Base-by-base conservation (phyloP, 805 yeast genomes). In the Candida manassasensis region DNA sequence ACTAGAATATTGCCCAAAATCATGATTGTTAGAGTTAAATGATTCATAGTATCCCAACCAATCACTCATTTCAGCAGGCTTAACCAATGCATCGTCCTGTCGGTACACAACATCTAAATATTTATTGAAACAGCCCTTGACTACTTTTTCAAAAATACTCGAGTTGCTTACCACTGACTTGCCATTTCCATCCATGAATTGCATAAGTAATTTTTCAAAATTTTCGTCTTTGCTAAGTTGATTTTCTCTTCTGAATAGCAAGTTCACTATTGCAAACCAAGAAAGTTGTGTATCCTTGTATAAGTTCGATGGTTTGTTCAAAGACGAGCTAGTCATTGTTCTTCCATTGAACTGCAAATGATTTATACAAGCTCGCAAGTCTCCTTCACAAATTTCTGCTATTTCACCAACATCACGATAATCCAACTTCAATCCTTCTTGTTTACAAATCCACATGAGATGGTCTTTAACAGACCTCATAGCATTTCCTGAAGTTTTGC, bases 281-380 rank as follows among this genome's bases (percentile, higher is more conserved):
- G 81, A 71, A 31, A 75, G 43, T 35, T 73, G 77, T 8, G 65
- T 47, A 56, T 87, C 95, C 54, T 83, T 85, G 8, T 21, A 16
- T 10, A 15, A 14, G 18, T 24, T 19, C 6, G 24, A 27, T 63
- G 56, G 22, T 12, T 30, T 17, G 10, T 14, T 15, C 6, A n/a
- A 12, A 4, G 52, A 38, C 15, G 50, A 56, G 6, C 40, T 40
- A 1, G 49, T 30, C 11, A 14, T 38, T 7, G 38, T 13, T 15
- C 55, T 39, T 8, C 50, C 49, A 32, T 63, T 59, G 50, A 90
- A 89, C 47, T 90, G 97, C 25, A 90, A 54, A 47, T 80, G 75
- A 50, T 90, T 90, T 26, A 90, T 67, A 56, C 96, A 83, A 18
- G 87, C 84, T 45, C 98, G 66, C 13, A 93, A 69, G 59, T 90